Conservation (phyloP, 2,329 filamentous ascomycete genomes). For the Cladosporium sp. region DNA sequence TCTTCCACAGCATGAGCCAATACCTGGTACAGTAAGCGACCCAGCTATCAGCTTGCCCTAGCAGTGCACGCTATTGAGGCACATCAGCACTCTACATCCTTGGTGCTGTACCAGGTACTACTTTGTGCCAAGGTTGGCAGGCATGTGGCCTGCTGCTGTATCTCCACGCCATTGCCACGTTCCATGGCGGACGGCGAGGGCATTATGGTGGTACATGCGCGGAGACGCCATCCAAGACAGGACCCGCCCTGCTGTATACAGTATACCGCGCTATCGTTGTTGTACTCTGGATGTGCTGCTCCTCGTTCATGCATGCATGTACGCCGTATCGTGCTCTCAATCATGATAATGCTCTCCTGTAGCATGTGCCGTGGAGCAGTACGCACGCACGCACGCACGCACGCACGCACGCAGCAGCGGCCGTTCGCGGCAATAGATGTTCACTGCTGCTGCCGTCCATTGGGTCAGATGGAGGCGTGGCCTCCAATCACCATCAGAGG, state of each 20-base stretch:
- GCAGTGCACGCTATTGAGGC: not conserved
- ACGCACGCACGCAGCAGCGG: not conserved
- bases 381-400: not conserved
- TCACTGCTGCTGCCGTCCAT: not conserved
- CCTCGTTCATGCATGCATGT: not conserved
- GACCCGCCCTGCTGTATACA: not conserved
- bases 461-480: not conserved
- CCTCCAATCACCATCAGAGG: not conserved
- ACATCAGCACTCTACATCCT: not conserved
- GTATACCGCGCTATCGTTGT: not conserved
- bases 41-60: conserved; percentile 1
- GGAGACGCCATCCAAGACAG: not conserved
- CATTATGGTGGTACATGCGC: conserved; percentile 2
- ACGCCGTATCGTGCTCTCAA: not conserved
- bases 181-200: conserved; percentile 3
- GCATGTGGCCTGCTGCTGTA: conserved; percentile 3
- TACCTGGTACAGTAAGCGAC: not conserved
- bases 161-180: conserved; percentile 13
- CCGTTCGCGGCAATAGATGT: conserved; percentile 1
- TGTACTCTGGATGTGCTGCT: not conserved
- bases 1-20: not conserved
- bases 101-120: not conserved
- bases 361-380: conserved; percentile 4
- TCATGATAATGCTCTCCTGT: not conserved
- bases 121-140: not conserved